A percentile compares a stretch with the other conserved stretches of the same genome.
phyloP scores from a whole-genome alignment of 179 eudicot species.

The Spergularia azorica region DNA sequence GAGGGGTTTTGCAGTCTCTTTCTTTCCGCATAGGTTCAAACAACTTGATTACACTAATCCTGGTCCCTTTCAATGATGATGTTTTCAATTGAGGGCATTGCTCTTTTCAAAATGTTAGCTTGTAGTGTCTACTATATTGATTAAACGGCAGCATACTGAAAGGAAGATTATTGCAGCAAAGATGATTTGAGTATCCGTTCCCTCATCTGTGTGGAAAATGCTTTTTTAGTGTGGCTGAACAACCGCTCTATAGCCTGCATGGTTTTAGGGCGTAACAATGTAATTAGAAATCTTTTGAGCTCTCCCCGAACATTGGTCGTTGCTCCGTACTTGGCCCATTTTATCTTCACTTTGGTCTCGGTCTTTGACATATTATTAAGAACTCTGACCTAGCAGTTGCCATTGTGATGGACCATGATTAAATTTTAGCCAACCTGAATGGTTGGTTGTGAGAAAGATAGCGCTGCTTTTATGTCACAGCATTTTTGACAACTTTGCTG shows the following conservation, averaged over 20 bases:
- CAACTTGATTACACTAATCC: neutral
- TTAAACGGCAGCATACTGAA: neutral
- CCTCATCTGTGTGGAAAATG: neutral
- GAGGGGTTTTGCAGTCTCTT: neutral
- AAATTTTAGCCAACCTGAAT: neutral
- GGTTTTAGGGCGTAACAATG: neutral
- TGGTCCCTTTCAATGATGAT: neutral
- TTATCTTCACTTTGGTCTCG: constrained; percentile 2
- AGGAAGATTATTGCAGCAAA: constrained; percentile 6
- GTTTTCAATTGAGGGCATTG: neutral
- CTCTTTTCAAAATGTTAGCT: neutral
- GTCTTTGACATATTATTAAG: neutral
- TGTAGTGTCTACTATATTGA: neutral
- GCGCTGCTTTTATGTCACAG: constrained; percentile 6
- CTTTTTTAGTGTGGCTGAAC: neutral
- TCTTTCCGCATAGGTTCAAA: neutral
- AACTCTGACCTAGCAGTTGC: neutral
- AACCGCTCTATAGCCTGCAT: neutral
- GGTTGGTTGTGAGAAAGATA: constrained; percentile 7
- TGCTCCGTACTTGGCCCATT: neutral
- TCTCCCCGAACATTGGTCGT: neutral
- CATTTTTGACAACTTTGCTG: constrained; percentile 7
- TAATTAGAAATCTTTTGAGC: neutral
- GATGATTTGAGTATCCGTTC: constrained; percentile 5
- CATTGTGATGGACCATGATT: neutral